phyloP scores from a whole-genome alignment of 768 basidiomycete species.

The Pleurotus tuoliensis region DNA sequence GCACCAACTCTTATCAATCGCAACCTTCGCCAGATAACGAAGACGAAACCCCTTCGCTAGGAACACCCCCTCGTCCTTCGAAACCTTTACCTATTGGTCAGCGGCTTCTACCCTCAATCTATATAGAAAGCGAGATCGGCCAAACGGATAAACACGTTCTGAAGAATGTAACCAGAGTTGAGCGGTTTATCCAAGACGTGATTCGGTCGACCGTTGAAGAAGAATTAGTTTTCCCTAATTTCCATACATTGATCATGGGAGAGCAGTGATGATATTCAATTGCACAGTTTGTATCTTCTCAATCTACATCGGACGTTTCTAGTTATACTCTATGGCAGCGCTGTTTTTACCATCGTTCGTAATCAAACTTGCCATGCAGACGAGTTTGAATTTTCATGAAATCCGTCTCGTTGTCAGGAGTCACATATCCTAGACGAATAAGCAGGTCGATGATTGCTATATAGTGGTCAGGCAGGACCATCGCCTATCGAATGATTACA shows the following conservation, averaged over 20 bases:
- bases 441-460: slow-evolving; percentile 87
- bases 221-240: slow-evolving; percentile 95
- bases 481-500: background rate
- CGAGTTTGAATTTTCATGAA: slow-evolving; percentile 74
- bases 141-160: slow-evolving; percentile 93
- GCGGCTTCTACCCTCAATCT: slow-evolving; percentile 78
- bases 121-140: slow-evolving; percentile 96
- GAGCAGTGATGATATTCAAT: slow-evolving; percentile 22
- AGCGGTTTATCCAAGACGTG: slow-evolving; percentile 93
- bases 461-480: background rate
- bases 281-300: background rate
- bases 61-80: slow-evolving; percentile 36
- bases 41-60: slow-evolving; percentile 41
- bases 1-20: slow-evolving; percentile 24
- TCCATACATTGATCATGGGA: slow-evolving; percentile 70
- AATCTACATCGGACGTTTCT: background rate
- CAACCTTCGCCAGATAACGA: slow-evolving; percentile 51
- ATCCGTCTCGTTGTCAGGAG: slow-evolving; percentile 83
- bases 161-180: slow-evolving; percentile 93
- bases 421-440: slow-evolving; percentile 80
- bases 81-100: slow-evolving; percentile 80
- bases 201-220: slow-evolving; percentile 94
- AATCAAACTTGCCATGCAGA: slow-evolving; percentile 70
- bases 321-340: background rate
- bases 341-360: slow-evolving; percentile 43